Evolutionary conservation across 768 basidiomycete genomes (phyloP), one percentile per base, ranked within the genome.

Genomic region (Leucocoprinus sp.): DNA sequence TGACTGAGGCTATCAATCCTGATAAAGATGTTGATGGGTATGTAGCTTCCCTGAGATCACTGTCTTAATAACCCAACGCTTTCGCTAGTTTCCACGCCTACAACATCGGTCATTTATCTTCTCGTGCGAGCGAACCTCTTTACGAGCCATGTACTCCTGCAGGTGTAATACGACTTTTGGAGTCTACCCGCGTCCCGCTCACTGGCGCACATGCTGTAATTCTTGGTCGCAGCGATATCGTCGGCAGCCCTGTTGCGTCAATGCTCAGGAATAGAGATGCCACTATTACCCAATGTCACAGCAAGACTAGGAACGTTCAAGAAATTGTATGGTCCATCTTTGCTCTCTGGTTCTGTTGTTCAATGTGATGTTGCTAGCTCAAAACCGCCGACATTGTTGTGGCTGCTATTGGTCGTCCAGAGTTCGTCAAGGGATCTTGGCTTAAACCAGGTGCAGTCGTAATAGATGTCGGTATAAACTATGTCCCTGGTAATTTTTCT

Each of bases 391-490:
- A 99, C 60, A 84, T 98, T 52, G 65, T 99, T 19, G 82, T 99
- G n/a, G 81, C 90, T 45, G 96, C 96, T n/a, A 95, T 98, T 50
- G 96, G 96, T 29, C 82, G 87, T 65, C 66, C 96, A 18, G 82
- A 92, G 58, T 89, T 84, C 47, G 80, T 98, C 54, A 82, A 92
- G 59, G 95, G 92, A 17, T 79, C 82, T 5, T 98, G 96, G 96
- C 65, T 99, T 50, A 98, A 98, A 66, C 83, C 84, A 3, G 96
- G 93, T 26, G 91, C 87, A 21, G 80, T 95, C 40, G 90, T 99
- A 42, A 92, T 99, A 52, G 96, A 99, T 57, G 96, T 99, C 44
- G 96, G 96, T 38, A 98, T 93, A 57, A 99, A 98, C 67, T 95
- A 88, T 59, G 74, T 98, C 43, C 84, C 88, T 51, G 92, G 91